Evolutionary conservation across 225 moss, liverwort and hornwort genomes (phyloP).

Genomic region (Physcomitrium patens): DNA sequence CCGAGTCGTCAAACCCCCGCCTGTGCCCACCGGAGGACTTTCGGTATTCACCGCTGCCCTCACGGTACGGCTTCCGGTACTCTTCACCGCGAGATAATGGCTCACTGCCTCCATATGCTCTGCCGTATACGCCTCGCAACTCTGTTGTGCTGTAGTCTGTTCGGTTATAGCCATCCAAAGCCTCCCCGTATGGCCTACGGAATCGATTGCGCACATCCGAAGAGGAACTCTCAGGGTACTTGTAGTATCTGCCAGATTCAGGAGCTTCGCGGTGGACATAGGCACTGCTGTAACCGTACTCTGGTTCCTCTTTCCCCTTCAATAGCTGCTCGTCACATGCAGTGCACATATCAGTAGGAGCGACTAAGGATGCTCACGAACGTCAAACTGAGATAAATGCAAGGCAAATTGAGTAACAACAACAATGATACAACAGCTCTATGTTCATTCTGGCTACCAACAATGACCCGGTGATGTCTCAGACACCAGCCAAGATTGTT

Average conservation of each 20-base stretch:
- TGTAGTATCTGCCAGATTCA: constrained; percentile 38
- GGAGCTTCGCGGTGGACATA: constrained; percentile 33
- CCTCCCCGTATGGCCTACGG: constrained; percentile 32
- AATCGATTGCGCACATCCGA: constrained; percentile 35
- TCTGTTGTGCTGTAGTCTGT: constrained; percentile 29
- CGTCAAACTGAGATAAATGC: neutral
- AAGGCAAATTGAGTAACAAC: neutral
- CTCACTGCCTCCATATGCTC: constrained; percentile 5
- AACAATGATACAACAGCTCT: neutral
- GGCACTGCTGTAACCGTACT: constrained; percentile 39
- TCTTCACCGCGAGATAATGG: constrained; percentile 18
- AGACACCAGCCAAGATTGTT: neutral
- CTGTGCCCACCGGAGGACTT: constrained; percentile 1
- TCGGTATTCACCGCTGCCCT: constrained; percentile 25
- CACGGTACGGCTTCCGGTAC: constrained; percentile 6
- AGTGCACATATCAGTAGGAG: neutral
- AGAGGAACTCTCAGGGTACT: constrained; percentile 28
- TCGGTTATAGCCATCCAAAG: constrained; percentile 10
- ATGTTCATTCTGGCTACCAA: no score
- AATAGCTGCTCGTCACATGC: constrained; percentile 22
- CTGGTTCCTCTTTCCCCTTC: constrained; percentile 41
- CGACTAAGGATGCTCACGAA: neutral
- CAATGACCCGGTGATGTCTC: neutral
- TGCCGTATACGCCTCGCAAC: constrained; percentile 1
- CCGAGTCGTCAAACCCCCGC: constrained; percentile 28